Percentiles rank a stretch among this genome's conserved stretches.
phyloP scores from a whole-genome alignment of 2,329 filamentous ascomycete species.

The Neopestalotiopsis rosae region DNA sequence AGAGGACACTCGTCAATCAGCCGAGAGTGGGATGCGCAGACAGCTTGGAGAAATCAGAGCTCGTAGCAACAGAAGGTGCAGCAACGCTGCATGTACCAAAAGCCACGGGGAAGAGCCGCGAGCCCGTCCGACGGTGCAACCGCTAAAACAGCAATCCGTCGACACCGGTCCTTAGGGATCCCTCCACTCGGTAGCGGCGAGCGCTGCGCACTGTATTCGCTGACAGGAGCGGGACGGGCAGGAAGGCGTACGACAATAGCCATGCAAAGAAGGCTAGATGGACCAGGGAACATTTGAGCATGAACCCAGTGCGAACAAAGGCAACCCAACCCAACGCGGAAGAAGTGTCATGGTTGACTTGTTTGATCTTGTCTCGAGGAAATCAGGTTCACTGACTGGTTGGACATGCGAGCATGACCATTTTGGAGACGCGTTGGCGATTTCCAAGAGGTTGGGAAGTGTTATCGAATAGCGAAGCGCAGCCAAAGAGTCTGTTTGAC shows the following conservation, averaged over 20 bases:
- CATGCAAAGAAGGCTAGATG: neutral
- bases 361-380: neutral
- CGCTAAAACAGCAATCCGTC: constrained; percentile 12
- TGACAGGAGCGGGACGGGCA: neutral
- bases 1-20: neutral
- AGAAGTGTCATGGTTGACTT: neutral
- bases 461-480: neutral
- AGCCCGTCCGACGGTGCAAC: neutral
- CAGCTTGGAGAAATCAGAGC: neutral
- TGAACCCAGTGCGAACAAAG: neutral
- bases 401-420: constrained; percentile 2
- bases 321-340: neutral
- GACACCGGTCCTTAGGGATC: neutral
- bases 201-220: neutral
- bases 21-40: neutral
- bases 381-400: neutral
- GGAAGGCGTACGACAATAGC: neutral
- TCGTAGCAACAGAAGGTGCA: neutral
- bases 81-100: neutral
- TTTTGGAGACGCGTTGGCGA: constrained; percentile 16
- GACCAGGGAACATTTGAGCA: neutral
- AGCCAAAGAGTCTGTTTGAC: neutral
- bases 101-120: constrained; percentile 11
- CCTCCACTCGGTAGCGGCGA: neutral
- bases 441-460: constrained; percentile 15